phyloP scores from a whole-genome alignment of 2,329 filamentous ascomycete genomes.

The Penicillium sp. region DNA sequence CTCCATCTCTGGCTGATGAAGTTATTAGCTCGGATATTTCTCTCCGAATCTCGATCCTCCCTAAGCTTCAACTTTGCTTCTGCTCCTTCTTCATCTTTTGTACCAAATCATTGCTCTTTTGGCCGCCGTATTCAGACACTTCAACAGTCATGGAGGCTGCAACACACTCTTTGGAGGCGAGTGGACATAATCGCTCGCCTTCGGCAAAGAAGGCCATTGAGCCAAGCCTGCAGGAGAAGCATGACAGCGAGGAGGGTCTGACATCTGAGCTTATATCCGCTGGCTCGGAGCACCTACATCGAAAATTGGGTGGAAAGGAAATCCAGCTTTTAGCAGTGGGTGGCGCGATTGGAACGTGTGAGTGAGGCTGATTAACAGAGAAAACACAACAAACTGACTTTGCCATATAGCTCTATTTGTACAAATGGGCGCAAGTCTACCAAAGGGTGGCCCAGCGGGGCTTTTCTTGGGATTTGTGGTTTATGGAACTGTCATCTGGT shows the following conservation, averaged over 20 bases:
- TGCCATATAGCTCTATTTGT: conserved; percentile 26
- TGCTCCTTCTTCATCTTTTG: neutral
- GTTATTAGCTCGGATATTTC: conserved; percentile 13
- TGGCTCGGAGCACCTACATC: conserved; percentile 28
- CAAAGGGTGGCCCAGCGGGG: conserved; percentile 40
- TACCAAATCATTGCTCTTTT: neutral
- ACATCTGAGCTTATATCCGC: conserved; percentile 21
- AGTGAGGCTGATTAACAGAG: conserved; percentile 3
- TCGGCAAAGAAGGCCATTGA: neutral
- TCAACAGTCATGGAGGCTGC: conserved; percentile 6
- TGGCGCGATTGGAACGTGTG: conserved; percentile 40
- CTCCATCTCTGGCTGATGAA: conserved; percentile 5
- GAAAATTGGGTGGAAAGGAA: conserved; percentile 36
- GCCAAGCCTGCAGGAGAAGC: conserved; percentile 2
- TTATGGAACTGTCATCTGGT: conserved; percentile 32
- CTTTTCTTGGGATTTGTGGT: conserved; percentile 36
- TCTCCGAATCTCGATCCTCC: neutral
- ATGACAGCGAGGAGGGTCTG: conserved; percentile 18
- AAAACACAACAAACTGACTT: neutral
- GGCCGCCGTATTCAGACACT: neutral
- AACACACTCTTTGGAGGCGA: neutral
- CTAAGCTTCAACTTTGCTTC: neutral
- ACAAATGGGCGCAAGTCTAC: conserved; percentile 38
- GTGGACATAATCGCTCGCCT: neutral
- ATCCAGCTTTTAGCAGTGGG: conserved; percentile 40